These are phyloP conservation scores for Colletotrichum cordylinicola DNA, from an alignment of 2,329 filamentous ascomycete species.

Conservation along the genomic window DNA sequence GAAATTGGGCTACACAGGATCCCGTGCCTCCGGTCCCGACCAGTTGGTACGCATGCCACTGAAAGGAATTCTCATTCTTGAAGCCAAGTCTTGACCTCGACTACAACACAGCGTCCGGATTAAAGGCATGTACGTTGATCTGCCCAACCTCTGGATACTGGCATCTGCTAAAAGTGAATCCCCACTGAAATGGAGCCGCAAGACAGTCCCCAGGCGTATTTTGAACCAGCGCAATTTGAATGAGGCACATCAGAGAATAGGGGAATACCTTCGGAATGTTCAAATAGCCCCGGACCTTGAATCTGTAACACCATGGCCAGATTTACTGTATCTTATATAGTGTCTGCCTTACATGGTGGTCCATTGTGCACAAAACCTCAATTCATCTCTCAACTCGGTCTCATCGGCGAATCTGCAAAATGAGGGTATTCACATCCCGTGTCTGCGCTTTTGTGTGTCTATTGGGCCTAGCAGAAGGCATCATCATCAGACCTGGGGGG, in stretches of 20 bases:
- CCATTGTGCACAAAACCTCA: neutral
- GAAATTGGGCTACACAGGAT: accelerated
- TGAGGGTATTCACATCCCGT: neutral
- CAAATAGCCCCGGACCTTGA: accelerated
- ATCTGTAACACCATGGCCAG: neutral
- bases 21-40: neutral
- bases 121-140: neutral
- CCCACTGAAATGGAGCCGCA: neutral
- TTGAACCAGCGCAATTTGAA: neutral
- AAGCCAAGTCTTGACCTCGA: neutral
- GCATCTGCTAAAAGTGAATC: neutral
- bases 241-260: neutral
- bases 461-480: neutral
- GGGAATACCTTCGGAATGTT: neutral
- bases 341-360: no score
- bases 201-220: neutral
- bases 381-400: neutral
- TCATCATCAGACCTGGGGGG: accelerated
- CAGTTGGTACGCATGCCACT: neutral
- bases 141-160: neutral
- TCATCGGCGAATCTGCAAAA: neutral
- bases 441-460: neutral
- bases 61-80: neutral
- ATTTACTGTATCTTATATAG: neutral
- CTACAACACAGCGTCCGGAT: accelerated